phyloP scores from a whole-genome alignment of 2,329 filamentous ascomycete genomes.

The Talaromyces funiculosus region DNA sequence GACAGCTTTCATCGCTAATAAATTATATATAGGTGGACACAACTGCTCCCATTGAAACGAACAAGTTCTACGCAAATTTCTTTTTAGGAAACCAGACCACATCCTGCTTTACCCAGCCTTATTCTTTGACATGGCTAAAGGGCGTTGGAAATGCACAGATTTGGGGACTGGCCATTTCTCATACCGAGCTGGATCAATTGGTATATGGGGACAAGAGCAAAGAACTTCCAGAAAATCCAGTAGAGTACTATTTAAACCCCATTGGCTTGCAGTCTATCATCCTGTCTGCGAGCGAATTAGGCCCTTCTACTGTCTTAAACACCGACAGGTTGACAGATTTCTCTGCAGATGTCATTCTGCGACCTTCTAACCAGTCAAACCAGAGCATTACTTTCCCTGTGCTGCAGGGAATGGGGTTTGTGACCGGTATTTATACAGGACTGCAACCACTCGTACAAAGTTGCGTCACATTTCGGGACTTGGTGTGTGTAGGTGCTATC shows the following conservation, averaged over 20 bases:
- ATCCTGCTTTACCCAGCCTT: constrained; percentile 70
- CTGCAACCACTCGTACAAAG: constrained; percentile 68
- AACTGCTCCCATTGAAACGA: constrained; percentile 38
- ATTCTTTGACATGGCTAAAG: constrained; percentile 62
- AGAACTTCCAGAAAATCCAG: constrained; percentile 51
- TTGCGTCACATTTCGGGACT: constrained; percentile 64
- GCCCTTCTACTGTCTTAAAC: constrained; percentile 51
- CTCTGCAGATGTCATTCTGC: constrained; percentile 64
- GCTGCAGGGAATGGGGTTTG: constrained; percentile 82
- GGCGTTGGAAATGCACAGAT: constrained; percentile 58
- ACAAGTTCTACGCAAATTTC: constrained; percentile 69
- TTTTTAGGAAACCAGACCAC: constrained; percentile 67
- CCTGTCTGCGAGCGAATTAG: constrained; percentile 72
- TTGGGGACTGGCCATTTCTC: constrained; percentile 73
- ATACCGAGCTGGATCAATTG: constrained; percentile 62
- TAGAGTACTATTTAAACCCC: constrained; percentile 72
- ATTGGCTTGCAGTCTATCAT: constrained; percentile 75
- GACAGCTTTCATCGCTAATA: constrained; percentile 10
- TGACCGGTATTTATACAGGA: constrained; percentile 70
- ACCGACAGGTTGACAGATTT: constrained; percentile 51
- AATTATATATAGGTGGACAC: constrained; percentile 23
- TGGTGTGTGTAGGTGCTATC: constrained; percentile 51
- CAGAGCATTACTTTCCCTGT: constrained; percentile 70
- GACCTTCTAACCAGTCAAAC: constrained; percentile 45
- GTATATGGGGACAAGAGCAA: constrained; percentile 57